Conservation (phyloP, 257 asterid species). For the Leonotis leonurus region DNA sequence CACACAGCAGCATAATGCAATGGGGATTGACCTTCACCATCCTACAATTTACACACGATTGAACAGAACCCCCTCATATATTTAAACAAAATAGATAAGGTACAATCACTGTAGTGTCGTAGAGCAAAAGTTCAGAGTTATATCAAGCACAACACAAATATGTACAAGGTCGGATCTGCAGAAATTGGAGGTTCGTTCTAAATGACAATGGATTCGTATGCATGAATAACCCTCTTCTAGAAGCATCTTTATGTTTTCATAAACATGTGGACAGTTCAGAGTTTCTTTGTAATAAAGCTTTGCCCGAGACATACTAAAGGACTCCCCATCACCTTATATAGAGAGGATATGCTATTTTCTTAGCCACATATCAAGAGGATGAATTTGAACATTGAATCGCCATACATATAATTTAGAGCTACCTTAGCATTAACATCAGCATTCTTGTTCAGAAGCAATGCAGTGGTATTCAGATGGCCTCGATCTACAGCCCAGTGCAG, state of each 20-base stretch:
- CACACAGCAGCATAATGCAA: slow-evolving; percentile 93
- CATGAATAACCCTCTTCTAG: too few relatives aligned
- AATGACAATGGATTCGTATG: too few relatives aligned
- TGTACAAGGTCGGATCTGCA: too few relatives aligned
- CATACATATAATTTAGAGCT: slow-evolving; percentile 4
- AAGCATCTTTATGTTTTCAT: too few relatives aligned
- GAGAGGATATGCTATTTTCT: not conserved
- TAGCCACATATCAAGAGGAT: not conserved
- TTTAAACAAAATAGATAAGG: too few relatives aligned
- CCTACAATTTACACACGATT: slow-evolving; percentile 41
- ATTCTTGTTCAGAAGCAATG: slow-evolving; percentile 58
- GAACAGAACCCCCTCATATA: too few relatives aligned
- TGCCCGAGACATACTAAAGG: not conserved
- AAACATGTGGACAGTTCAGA: too few relatives aligned
- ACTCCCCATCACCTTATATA: not conserved
- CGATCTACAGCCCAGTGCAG: slow-evolving; percentile 99
- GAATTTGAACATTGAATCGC: not conserved
- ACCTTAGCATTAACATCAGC: slow-evolving; percentile 90
- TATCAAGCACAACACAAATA: too few relatives aligned
- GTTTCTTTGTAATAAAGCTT: too few relatives aligned
- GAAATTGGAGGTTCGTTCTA: too few relatives aligned
- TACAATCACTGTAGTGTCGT: too few relatives aligned
- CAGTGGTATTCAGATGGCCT: slow-evolving; percentile 61
- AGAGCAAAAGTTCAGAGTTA: too few relatives aligned
- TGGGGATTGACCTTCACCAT: slow-evolving; percentile 86